Evolutionary conservation across 495 filamentous ascomycete genomes (phyloP), one percentile per base, ranked within the genome.

Genomic region (Trichoderma reesei): DNA sequence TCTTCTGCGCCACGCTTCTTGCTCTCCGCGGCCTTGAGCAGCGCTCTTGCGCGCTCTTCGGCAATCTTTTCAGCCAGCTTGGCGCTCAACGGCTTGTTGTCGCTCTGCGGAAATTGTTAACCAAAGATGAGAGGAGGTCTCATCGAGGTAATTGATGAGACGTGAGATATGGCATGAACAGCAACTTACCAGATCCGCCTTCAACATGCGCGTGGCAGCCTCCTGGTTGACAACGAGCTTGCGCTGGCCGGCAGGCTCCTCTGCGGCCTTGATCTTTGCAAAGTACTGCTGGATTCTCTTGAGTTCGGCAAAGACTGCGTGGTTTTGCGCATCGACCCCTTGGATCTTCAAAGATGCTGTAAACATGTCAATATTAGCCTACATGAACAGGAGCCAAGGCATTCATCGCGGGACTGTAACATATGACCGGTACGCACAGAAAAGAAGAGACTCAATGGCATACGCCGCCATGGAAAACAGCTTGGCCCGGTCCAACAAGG

Each of bases 401-500:
- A n/a, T n/a, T n/a, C n/a, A n/a, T n/a, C n/a, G n/a, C n/a, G n/a
- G n/a, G n/a, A n/a, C n/a, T n/a, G n/a, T n/a, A n/a, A n/a, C n/a
- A n/a, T n/a, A n/a, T n/a, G n/a, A n/a, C n/a, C n/a, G n/a, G n/a
- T n/a, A n/a, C n/a, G n/a, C 74, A 95, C 90, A 93, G 74, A 95
- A 98, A 26, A 98, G 73, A 14, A 96, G 77, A n/a, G 91, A 95
- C 67, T 98, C 92, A 61, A 98, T 85, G 0, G 92, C 83, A 72
- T 98, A 98, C 0, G 90, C 87, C 56, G 85, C 77, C 38, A 94
- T 74, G 18, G 95, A 87, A 69, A 94, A 90, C 64, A 96, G 85
- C 76, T 96, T 95, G 20, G 94, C 93, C 73, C 90, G 94, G 79
- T 98, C 94, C 64, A 97, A 78, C 10, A 98, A 80, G 1, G 95